Conservation (phyloP, 306 rosid species). For the Pyrus bretschneideri region DNA sequence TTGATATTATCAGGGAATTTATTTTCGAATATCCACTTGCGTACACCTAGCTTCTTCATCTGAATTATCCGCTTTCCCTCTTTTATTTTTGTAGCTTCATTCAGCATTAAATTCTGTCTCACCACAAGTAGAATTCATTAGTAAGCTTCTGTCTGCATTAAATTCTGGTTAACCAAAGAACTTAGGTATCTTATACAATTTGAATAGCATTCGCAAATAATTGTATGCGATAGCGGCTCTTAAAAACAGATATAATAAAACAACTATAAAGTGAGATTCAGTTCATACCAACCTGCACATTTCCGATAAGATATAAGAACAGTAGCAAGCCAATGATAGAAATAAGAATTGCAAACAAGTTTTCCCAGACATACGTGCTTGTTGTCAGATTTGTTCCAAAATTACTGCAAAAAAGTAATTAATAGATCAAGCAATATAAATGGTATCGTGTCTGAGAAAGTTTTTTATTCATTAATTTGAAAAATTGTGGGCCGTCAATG, state of each 20-base stretch:
- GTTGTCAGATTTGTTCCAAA: neutral
- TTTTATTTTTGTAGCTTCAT: constrained; percentile 49
- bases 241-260: neutral
- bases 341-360: neutral
- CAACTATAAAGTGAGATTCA: neutral
- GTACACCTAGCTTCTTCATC: constrained; percentile 9
- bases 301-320: neutral
- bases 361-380: constrained; percentile 4
- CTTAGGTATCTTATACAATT: too few relatives aligned
- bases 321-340: neutral
- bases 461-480: too few relatives aligned
- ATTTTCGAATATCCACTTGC: constrained; percentile 11
- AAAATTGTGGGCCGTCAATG: neutral
- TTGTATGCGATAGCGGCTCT: too few relatives aligned
- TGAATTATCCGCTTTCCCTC: constrained; percentile 41
- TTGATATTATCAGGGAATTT: neutral
- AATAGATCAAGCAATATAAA: too few relatives aligned
- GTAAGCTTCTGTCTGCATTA: too few relatives aligned
- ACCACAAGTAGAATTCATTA: too few relatives aligned
- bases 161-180: too few relatives aligned
- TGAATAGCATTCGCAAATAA: too few relatives aligned
- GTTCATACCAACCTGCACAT: neutral
- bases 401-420: neutral
- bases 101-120: constrained; percentile 26
- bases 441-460: too few relatives aligned